A percentile compares a stretch with the other conserved stretches of the same genome.
phyloP scores from a whole-genome alignment of 352 stramenopile species.

The Phytophthora uliginosa region DNA sequence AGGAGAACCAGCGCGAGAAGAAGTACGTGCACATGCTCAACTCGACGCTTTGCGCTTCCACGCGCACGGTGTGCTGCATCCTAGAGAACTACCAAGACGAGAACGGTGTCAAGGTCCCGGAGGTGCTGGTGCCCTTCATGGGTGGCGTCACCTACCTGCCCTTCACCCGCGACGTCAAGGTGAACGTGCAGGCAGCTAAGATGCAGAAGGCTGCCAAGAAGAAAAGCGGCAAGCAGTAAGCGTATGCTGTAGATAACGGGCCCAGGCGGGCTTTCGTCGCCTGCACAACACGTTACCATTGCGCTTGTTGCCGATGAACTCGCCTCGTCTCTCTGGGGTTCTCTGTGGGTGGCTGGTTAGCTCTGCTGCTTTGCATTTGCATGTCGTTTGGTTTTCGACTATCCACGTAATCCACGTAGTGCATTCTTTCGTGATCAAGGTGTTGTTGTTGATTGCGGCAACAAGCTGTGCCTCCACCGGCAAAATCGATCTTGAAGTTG shows the following conservation, averaged over 20 bases:
- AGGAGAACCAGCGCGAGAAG: slow-evolving; percentile 95
- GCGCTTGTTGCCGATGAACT: slow-evolving; percentile 20
- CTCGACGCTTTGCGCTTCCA: slow-evolving; percentile 98
- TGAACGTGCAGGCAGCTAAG: slow-evolving; percentile 93
- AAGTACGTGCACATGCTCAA: slow-evolving; percentile 99
- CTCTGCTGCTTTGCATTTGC: slow-evolving; percentile 23
- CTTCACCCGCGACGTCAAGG: slow-evolving; percentile 97
- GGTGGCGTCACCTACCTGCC: slow-evolving; percentile 98
- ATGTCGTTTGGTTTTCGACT: slow-evolving; percentile 21
- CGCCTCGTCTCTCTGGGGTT: slow-evolving; percentile 12
- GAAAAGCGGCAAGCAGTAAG: slow-evolving; percentile 84
- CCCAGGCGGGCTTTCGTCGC: slow-evolving; percentile 10
- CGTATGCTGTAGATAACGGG: slow-evolving; percentile 39
- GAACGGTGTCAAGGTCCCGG: slow-evolving; percentile 97
- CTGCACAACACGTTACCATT: slow-evolving; percentile 33
- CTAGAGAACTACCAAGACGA: slow-evolving; percentile 99
- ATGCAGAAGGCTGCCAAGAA: slow-evolving; percentile 97
- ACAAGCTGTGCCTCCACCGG: background rate
- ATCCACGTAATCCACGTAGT: slow-evolving; percentile 32
- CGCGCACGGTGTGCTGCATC: slow-evolving; percentile 99
- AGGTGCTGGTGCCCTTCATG: slow-evolving; percentile 99
- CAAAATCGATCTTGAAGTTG: background rate
- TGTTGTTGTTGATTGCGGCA: background rate
- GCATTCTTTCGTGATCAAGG: slow-evolving; percentile 17
- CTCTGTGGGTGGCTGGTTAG: slow-evolving; percentile 19